These are phyloP conservation scores for Prunella vulgaris DNA, from an alignment of 257 asterid genomes.

Conservation along the genomic window DNA sequence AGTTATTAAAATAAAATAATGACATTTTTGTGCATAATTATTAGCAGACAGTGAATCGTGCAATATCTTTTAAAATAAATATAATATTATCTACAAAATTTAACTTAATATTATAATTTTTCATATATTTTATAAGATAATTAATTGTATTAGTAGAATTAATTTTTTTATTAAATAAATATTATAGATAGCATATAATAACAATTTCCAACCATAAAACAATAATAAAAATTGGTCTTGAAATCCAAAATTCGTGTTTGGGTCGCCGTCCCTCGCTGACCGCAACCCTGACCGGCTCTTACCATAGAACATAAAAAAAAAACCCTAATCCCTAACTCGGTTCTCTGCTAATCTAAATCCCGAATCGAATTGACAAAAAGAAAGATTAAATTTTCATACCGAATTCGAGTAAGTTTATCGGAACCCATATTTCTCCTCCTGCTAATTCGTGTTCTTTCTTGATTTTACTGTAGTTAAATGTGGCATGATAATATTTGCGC, in stretches of 20 bases:
- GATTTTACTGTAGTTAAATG: conserved; percentile 11
- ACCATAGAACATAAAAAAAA: conserved; percentile 1
- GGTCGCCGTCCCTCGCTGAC: conserved; percentile 25
- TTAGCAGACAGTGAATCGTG: too few species aligned
- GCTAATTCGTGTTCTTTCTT: conserved; percentile 3
- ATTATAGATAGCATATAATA: too few species aligned
- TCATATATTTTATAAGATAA: too few species aligned
- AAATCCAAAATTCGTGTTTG: background rate
- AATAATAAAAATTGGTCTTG: background rate
- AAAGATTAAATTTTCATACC: conserved; percentile 18
- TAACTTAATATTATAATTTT: too few species aligned
- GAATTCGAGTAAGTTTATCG: conserved; percentile 43
- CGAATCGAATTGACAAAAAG: conserved; percentile 29
- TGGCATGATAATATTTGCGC: conserved; percentile 16
- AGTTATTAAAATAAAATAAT: too few species aligned
- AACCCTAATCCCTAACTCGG: conserved; percentile 51
- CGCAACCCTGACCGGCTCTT: conserved; percentile 51
- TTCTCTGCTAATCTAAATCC: conserved; percentile 24
- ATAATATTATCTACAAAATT: too few species aligned
- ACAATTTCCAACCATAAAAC: too few species aligned
- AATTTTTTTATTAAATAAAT: too few species aligned
- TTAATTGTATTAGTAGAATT: too few species aligned
- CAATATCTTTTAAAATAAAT: too few species aligned
- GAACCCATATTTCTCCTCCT: conserved; percentile 7
- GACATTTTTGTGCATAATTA: too few species aligned